Percentiles rank a stretch among this genome's conserved stretches.
phyloP scores from a whole-genome alignment of 805 yeast species.

The Saccharomyces paradoxus region DNA sequence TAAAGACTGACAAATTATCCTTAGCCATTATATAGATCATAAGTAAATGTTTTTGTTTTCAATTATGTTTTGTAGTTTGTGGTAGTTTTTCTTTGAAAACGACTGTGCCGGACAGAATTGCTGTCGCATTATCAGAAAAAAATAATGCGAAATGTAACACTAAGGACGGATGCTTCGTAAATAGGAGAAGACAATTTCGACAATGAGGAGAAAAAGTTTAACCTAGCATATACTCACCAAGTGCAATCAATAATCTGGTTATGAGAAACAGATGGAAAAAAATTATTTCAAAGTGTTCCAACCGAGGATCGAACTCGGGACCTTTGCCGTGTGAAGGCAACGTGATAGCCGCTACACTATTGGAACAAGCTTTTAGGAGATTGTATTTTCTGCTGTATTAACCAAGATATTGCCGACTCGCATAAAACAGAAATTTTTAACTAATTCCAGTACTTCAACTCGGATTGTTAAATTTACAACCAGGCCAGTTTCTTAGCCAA shows the following conservation, averaged over 20 bases:
- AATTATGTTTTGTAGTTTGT: not conserved
- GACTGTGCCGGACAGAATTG: not conserved
- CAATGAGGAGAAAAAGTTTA: no score
- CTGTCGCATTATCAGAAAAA: not conserved
- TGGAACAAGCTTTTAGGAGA: conserved; percentile 14
- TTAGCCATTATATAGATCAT: not conserved
- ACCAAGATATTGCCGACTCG: not conserved
- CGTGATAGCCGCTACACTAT: conserved; percentile 36
- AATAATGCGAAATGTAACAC: not conserved
- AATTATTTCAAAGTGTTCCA: conserved; percentile 17
- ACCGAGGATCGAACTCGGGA: conserved; percentile 35
- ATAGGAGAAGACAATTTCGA: not conserved
- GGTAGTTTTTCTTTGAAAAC: not conserved
- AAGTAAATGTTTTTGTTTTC: not conserved
- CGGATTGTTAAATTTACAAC: not conserved
- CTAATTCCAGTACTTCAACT: not conserved
- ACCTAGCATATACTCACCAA: no score
- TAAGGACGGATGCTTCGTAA: not conserved
- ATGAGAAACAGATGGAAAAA: no score
- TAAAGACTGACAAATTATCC: not conserved
- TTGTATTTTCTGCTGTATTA: no score
- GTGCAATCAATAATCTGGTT: not conserved
- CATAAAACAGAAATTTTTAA: not conserved
- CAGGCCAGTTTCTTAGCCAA: not conserved
- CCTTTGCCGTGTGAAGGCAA: conserved; percentile 36